Conservation (phyloP, 164 flowering plant species). For the Protea cynaroides region DNA sequence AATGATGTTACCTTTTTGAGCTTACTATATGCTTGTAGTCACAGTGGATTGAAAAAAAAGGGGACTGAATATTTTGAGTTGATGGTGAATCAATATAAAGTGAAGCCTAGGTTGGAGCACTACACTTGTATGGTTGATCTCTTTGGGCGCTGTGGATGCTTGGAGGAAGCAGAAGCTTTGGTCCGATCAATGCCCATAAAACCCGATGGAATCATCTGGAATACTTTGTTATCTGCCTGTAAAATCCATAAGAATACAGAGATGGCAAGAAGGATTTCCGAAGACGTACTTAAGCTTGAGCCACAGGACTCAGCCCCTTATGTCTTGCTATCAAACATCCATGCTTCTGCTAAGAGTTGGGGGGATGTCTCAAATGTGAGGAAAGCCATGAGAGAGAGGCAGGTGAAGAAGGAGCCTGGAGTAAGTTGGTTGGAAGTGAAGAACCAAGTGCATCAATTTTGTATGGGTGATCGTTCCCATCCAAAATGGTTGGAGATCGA, state of each 20-base stretch:
- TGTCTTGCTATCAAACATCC: constrained; percentile 43
- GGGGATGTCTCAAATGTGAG: constrained; percentile 41
- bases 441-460: too few relatives aligned
- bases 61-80: constrained; percentile 34
- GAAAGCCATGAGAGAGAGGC: constrained; percentile 38
- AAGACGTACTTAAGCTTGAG: constrained; percentile 35
- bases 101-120: constrained; percentile 40
- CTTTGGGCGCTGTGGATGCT: too few relatives aligned
- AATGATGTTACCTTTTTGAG: constrained; percentile 53
- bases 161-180: constrained; percentile 30
- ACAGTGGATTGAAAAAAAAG: constrained; percentile 46
- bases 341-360: constrained; percentile 45
- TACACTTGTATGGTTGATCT: too few relatives aligned
- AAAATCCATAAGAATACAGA: constrained; percentile 44
- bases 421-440: too few relatives aligned
- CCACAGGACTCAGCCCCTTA: constrained; percentile 46
- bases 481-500: constrained; percentile 14
- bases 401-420: constrained; percentile 38
- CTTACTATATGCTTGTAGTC: constrained; percentile 52
- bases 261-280: constrained; percentile 38
- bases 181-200: constrained; percentile 47
- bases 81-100: constrained; percentile 33
- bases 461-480: too few relatives aligned
- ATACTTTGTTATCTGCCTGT: constrained; percentile 52
- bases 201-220: constrained; percentile 50